Conservation (phyloP, 176 grass and related monocot genomes). For the Oryza punctata region DNA sequence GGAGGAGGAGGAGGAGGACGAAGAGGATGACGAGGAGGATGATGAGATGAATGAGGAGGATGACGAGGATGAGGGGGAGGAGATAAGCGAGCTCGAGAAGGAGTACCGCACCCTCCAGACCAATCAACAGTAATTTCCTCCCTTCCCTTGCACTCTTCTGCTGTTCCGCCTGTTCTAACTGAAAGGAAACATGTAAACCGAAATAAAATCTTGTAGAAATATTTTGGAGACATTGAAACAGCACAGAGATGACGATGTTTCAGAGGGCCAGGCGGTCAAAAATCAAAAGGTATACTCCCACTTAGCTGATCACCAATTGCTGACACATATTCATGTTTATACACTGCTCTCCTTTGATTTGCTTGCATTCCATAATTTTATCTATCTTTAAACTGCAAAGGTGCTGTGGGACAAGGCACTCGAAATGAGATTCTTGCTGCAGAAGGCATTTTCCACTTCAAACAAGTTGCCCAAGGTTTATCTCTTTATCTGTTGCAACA, state of each 20-base stretch:
- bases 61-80: not conserved
- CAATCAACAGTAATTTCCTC: conserved; percentile 6
- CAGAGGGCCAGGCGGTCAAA: conserved; percentile 21
- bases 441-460: conserved; percentile 81
- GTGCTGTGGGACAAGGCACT: conserved; percentile 83
- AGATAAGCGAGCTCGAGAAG: conserved; percentile 34
- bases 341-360: not conserved
- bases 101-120: conserved; percentile 20
- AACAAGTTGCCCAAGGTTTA: conserved; percentile 89
- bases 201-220: not conserved
- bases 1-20: not conserved
- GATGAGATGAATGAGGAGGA: not conserved
- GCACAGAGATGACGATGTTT: conserved; percentile 22
- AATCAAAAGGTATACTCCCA: not conserved
- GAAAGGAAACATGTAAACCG: not conserved
- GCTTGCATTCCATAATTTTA: not conserved
- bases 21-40: not conserved
- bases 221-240: conserved; percentile 30
- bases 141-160: not conserved
- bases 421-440: conserved; percentile 84
- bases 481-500: not conserved
- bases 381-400: conserved; percentile 27
- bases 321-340: not conserved
- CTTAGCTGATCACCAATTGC: not conserved
- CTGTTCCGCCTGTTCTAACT: not conserved